Base-by-base conservation (phyloP, 129 eudicot genomes). In the Flaveria ramosissima region DNA sequence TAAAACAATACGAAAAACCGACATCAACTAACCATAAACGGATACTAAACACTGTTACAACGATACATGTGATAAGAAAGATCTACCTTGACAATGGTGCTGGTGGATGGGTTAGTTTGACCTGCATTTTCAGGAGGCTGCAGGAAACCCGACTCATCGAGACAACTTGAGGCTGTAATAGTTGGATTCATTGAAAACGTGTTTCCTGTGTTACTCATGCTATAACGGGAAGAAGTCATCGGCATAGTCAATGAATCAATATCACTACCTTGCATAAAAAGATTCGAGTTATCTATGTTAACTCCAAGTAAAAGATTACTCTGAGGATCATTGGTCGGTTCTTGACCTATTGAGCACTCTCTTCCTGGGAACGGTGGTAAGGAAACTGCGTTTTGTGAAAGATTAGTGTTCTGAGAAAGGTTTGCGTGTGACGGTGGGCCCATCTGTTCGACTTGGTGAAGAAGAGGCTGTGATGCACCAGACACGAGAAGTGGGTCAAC, bases 301-400 rank as follows among this genome's bases (percentile, higher is more conserved):
- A 82, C 87, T 66, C 97, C 99, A 78, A 87, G 87, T 77, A 91
- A 78, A 21, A 78, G 80, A 88, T 85, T 74, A 83, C 65, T 88
- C 15, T 89, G 90, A 9, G 87, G 80, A 80, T 89, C 84, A 8
- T 74, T 80, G 72, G 63, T 72, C 41, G 82, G 83, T 47, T 81
- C 87, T 36, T 87, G 91, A 52, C 85, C 86, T 21, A 85, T 77
- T 0, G 90, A 77, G 63, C 81, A 87, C 59, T 91, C 97, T 69
- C 91, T 82, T 17, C 97, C 89, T 1, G 93, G 92, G 70, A 91
- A 89, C 9, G 92, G 97, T 24, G 93, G 97, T 82, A 94, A 78
- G 5, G 87, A 48, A 23, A 84, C 78, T 2, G 86, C 66, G 56
- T 71, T 80, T 59, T 88, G 89, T 13, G 89, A 82, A 19, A 82